Evolutionary conservation across 371 early-diverging fungal genomes (phyloP).

Genomic region (Blyttiomyces sp.): DNA sequence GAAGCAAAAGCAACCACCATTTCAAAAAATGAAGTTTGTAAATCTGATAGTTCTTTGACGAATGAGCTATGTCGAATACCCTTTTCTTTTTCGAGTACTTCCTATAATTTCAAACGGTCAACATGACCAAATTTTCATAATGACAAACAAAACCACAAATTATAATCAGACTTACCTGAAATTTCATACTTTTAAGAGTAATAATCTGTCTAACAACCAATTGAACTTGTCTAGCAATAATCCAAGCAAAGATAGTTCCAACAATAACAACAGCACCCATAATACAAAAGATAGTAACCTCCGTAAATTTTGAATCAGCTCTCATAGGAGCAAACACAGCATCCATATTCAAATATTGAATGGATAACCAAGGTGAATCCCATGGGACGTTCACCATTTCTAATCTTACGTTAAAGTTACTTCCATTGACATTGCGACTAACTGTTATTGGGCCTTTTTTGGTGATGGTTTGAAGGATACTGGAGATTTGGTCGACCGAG

Average conservation of each 20-base stretch:
- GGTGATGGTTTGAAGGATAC: too few relatives aligned
- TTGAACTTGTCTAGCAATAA: neutral
- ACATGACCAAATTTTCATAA: too few relatives aligned
- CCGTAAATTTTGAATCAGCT: neutral
- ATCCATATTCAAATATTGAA: neutral
- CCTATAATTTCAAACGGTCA: too few relatives aligned
- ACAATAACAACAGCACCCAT: too few relatives aligned
- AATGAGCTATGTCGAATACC: constrained; percentile 2
- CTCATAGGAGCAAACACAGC: neutral
- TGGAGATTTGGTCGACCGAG: too few relatives aligned
- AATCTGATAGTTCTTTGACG: constrained; percentile 7
- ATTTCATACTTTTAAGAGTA: constrained; percentile 3
- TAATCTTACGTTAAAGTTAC: neutral
- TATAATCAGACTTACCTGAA: too few relatives aligned
- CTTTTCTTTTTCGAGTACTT: constrained; percentile 4
- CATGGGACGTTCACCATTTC: neutral
- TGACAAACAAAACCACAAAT: too few relatives aligned
- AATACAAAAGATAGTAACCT: neutral
- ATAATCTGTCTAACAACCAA: neutral
- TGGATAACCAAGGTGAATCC: neutral
- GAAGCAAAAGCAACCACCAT: constrained; percentile 4
- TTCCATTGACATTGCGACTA: neutral
- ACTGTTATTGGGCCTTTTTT: too few relatives aligned
- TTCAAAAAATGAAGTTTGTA: constrained; percentile 9
- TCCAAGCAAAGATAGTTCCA: neutral